phyloP scores from a whole-genome alignment of 1,284 basidiomycete species.

The Ustilago hordei region DNA sequence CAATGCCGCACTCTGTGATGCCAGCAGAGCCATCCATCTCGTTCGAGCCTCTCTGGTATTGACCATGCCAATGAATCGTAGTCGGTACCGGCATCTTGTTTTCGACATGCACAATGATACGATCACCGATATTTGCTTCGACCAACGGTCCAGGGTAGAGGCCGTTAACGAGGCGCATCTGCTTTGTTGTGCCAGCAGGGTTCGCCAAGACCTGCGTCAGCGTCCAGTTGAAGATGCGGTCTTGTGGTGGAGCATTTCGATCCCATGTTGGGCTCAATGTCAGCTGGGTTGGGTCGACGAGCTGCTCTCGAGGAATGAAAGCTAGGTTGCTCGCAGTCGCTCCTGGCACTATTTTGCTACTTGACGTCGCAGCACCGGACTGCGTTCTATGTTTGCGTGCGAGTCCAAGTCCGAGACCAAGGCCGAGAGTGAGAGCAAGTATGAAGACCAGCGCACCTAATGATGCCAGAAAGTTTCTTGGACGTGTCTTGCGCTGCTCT shows the following conservation, averaged over 20 bases:
- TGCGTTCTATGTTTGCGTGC: constrained; percentile 54
- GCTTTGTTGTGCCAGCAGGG: constrained; percentile 54
- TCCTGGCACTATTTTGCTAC: constrained; percentile 13
- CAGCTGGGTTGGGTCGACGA: constrained; percentile 44
- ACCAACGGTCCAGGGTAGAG: constrained; percentile 55
- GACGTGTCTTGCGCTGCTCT: constrained; percentile 3
- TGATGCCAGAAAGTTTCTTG: background rate
- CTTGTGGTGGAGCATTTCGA: constrained; percentile 39
- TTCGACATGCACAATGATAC: constrained; percentile 53
- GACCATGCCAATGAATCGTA: constrained; percentile 66
- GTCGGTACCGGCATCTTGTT: constrained; percentile 53
- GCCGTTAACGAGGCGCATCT: constrained; percentile 60
- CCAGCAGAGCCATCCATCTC: constrained; percentile 59
- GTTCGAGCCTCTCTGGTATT: constrained; percentile 58
- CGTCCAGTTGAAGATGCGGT: constrained; percentile 54
- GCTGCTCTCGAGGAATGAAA: constrained; percentile 52
- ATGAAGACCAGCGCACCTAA: constrained; percentile 45
- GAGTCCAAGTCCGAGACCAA: constrained; percentile 71
- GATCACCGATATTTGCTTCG: constrained; percentile 61
- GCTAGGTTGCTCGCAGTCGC: constrained; percentile 37
- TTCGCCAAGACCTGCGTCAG: constrained; percentile 47
- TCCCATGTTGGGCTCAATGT: constrained; percentile 50
- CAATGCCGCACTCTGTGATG: constrained; percentile 67
- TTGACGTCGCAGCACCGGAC: constrained; percentile 20
- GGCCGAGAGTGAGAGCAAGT: constrained; percentile 70